A percentile compares a stretch with the other conserved stretches of the same genome.
These are phyloP conservation scores for Geosmithia flava DNA, from an alignment of 2,329 filamentous ascomycete species.

Conservation along the genomic window DNA sequence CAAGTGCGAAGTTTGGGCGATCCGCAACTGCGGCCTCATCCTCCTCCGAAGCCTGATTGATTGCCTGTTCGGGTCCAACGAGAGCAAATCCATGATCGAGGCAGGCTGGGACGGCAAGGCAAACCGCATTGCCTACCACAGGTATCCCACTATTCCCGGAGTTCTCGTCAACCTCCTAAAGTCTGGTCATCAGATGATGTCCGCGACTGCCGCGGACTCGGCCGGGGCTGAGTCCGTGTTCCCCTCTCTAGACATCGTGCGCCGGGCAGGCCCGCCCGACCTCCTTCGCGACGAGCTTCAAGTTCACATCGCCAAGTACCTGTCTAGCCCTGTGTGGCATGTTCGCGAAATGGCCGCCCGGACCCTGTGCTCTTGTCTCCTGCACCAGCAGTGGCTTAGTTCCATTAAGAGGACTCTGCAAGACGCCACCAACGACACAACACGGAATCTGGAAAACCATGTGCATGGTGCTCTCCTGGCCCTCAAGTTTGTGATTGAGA, in stretches of 20 bases:
- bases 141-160: slow-evolving; percentile 51
- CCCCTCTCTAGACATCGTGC: slow-evolving; percentile 70
- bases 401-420: slow-evolving; percentile 24
- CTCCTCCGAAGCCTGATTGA: slow-evolving; percentile 79
- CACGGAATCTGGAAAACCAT: slow-evolving; percentile 30
- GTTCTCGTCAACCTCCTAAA: slow-evolving; percentile 53
- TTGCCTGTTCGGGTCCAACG: slow-evolving; percentile 61
- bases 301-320: slow-evolving; percentile 45
- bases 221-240: slow-evolving; percentile 60
- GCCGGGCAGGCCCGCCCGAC: slow-evolving; percentile 55
- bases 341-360: slow-evolving; percentile 70
- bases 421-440: slow-evolving; percentile 11
- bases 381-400: slow-evolving; percentile 35
- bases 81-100: slow-evolving; percentile 52
- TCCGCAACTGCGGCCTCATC: slow-evolving; percentile 86
- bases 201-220: slow-evolving; percentile 15
- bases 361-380: slow-evolving; percentile 52
- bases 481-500: slow-evolving; percentile 42
- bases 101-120: slow-evolving; percentile 52
- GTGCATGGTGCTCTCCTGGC: slow-evolving; percentile 47
- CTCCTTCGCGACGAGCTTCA: slow-evolving; percentile 41
- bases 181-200: slow-evolving; percentile 32
- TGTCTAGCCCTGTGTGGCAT: slow-evolving; percentile 65
- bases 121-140: slow-evolving; percentile 55
- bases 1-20: slow-evolving; percentile 77